Evolutionary conservation across 2,329 filamentous ascomycete species (phyloP), one percentile per base, ranked within the genome.

Genomic region (Orbilia javanica): DNA sequence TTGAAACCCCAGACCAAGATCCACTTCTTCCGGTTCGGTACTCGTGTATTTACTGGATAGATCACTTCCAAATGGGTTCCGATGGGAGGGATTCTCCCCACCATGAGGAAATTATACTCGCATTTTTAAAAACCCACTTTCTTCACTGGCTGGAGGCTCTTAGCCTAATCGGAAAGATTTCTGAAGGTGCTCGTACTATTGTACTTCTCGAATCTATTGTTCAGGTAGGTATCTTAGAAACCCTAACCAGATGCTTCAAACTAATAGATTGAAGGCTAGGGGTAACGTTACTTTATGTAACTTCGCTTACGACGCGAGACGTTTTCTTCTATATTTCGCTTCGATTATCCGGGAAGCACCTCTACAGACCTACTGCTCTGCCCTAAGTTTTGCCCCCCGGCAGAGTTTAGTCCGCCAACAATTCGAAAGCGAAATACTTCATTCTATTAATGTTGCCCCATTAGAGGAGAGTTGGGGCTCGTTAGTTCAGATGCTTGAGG

Each of bases 41-140:
- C 67, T 80, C 82, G 5, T 85, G 83, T 68, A 29, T 83, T 0
- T 83, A 84, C 67, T 85, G 84, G 84, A 64, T 83, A 39, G 80
- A 83, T 18, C 83, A 85, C 80, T 66, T 85, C 6, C 20, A 34
- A 11, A 39, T 82, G n/a, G n/a, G n/a, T 3, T 62, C n/a, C 34
- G 4, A 42, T 8, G 7, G n/a, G 15, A 6, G 4, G 7, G 27
- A 36, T 10, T 4, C 3, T 15, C 15, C 31, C 5, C 4, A 2
- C 11, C 22, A 60, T 15, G n/a, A 50, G 8, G 34, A 39, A 10
- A 13, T 2, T 2, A 34, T 60, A 20, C 34, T 36, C 11, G 3
- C 4, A n/a, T 69, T 69, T 60, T 39, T 69, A 6, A 20, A 18
- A 29, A 25, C 25, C 15, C 65, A 69, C 25, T 39, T 69, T 8